phyloP scores from a whole-genome alignment of 345 rosid genomes.

The Sonneratia caseolaris region DNA sequence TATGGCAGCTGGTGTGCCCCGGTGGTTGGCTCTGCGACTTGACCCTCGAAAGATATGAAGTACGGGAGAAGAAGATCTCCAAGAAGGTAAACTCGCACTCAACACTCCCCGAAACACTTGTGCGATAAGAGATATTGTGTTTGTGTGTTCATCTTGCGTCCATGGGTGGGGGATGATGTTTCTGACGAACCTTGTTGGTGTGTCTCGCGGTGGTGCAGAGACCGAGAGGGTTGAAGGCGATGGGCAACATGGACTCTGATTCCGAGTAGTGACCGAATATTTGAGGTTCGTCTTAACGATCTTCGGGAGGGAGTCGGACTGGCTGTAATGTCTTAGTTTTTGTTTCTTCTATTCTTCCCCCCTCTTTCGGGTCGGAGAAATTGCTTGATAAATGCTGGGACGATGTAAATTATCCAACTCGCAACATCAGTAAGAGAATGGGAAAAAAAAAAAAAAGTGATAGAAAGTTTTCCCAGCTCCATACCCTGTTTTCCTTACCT shows the following conservation, averaged over 20 bases:
- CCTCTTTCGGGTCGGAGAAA: background rate
- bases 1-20: constrained; percentile 35
- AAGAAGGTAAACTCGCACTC: constrained; percentile 30
- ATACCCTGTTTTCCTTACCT: background rate
- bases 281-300: background rate
- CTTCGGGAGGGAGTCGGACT: background rate
- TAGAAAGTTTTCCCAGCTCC: background rate
- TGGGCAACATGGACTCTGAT: constrained; percentile 46
- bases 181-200: background rate
- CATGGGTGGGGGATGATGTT: background rate
- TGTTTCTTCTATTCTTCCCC: background rate
- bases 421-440: background rate
- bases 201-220: constrained; percentile 22
- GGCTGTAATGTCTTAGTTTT: background rate
- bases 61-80: constrained; percentile 49
- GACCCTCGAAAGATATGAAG: constrained; percentile 49
- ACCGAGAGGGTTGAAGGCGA: constrained; percentile 50
- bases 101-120: background rate
- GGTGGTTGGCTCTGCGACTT: constrained; percentile 51
- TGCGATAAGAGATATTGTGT: no score
- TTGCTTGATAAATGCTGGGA: background rate
- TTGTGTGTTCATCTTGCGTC: no score
- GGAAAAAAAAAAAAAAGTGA: background rate
- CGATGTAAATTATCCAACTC: background rate
- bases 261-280: constrained; percentile 23